phyloP scores from a whole-genome alignment of 148 eudicot genomes.

The Polygonum maritimum region DNA sequence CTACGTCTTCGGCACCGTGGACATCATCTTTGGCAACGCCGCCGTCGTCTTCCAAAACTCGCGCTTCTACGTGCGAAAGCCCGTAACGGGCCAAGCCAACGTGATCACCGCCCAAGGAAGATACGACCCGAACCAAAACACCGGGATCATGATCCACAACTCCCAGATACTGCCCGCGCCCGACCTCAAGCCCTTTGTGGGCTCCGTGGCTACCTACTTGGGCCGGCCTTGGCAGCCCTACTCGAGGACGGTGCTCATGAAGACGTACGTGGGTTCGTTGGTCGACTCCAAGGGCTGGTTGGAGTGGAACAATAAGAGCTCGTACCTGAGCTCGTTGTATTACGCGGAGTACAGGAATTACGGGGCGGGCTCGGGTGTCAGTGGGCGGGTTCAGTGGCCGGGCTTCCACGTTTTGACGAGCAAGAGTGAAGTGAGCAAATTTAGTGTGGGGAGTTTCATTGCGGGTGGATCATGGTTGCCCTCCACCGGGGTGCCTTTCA shows the following conservation, averaged over 20 bases:
- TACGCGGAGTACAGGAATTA: slow-evolving; percentile 34
- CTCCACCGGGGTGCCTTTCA: slow-evolving; percentile 22
- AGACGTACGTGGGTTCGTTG: slow-evolving; percentile 18
- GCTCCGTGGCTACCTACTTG: slow-evolving; percentile 23
- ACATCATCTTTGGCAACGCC: slow-evolving; percentile 41
- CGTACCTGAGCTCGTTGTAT: slow-evolving; percentile 24
- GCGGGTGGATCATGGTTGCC: slow-evolving; percentile 27
- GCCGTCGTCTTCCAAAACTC: slow-evolving; percentile 36
- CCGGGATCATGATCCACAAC: slow-evolving; percentile 32
- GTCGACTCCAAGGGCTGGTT: slow-evolving; percentile 31
- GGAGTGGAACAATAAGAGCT: slow-evolving; percentile 24
- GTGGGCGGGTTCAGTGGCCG: slow-evolving; percentile 26
- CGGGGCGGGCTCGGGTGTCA: slow-evolving; percentile 30
- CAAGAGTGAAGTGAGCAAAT: slow-evolving; percentile 13
- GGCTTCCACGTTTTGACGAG: slow-evolving; percentile 18
- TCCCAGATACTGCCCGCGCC: slow-evolving; percentile 21
- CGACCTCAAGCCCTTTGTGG: slow-evolving; percentile 13
- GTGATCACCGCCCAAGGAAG: slow-evolving; percentile 39
- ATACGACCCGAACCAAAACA: slow-evolving; percentile 35
- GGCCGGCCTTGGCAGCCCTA: slow-evolving; percentile 45
- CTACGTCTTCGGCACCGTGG: slow-evolving; percentile 34
- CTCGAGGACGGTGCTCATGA: slow-evolving; percentile 25
- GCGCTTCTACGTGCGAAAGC: slow-evolving; percentile 21
- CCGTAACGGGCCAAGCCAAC: slow-evolving; percentile 18
- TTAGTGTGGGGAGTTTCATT: slow-evolving; percentile 21